Base-by-base conservation (phyloP, 2,329 filamentous ascomycete species). In the Rhexocercosporidium sp. region DNA sequence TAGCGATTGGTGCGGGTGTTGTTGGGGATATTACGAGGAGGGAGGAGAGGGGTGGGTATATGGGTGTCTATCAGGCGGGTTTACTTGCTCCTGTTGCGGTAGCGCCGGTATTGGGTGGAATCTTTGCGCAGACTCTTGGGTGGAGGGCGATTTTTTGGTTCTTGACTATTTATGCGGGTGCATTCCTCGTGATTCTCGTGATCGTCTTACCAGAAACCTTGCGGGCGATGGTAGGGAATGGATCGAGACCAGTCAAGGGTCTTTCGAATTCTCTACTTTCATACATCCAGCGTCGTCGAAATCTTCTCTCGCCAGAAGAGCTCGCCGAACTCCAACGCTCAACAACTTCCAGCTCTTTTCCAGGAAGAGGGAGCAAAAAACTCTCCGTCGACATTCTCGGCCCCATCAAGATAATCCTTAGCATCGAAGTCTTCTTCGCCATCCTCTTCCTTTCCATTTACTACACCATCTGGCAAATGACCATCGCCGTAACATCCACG, bases 11-110 rank as follows among this genome's bases (percentile, higher is more conserved):
- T 0, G 80, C 80, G 29, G 90, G 85, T 0, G 85, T 92, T 0
- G 83, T 92, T 1, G 86, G 86, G 0, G 90, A 93, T 73, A 80
- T 91, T 8, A 82, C 86, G 6, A 90, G 86, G 0, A 84, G 84
- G 1, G 84, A 84, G 1, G 89, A 92, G 73, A 79, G 75, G 65
- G 74, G 90, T 68, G 89, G 85, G 59, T 94, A 91, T 75, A 90
- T 94, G 80, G 90, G 86, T 82, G 87, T 72, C 84, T 88, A 37
- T 57, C 69, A 70, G 47, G 60, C 65, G 27, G 74, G 68, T 8
- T 47, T 69, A 5, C 56, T 73, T 83, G 83, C 59, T 71, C 82
- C 14, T 77, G 76, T 5, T 1, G 80, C 82, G 0, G 69, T 86
- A 4, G 83, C 82, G 0, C 84, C 85, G 0, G 78, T 84, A 0